A percentile compares a stretch with the other conserved stretches of the same genome.
Evolutionary conservation across 345 rosid genomes (phyloP).

Genomic region (Cardamine occulta): DNA sequence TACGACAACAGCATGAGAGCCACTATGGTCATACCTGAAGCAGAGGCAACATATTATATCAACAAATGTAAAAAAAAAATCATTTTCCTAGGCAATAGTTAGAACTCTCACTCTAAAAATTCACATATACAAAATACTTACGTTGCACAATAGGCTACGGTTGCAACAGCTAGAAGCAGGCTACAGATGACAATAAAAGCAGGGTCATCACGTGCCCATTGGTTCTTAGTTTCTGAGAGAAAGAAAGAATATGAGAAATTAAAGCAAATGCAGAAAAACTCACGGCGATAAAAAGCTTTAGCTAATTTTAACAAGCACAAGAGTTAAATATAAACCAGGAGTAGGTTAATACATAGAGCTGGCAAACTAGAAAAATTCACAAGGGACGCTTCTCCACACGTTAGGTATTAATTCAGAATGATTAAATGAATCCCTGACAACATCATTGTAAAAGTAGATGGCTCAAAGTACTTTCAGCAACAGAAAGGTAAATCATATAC

Average conservation of each 20-base stretch:
- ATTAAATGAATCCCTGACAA: constrained; percentile 3
- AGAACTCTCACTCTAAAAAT: background rate
- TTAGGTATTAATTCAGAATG: constrained; percentile 2
- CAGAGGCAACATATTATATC: background rate
- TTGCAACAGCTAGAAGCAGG: constrained; percentile 77
- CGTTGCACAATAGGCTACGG: constrained; percentile 96
- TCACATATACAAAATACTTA: constrained; percentile 52
- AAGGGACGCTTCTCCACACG: background rate
- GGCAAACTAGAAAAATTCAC: background rate
- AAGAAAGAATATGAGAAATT: constrained; percentile 24
- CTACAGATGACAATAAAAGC: constrained; percentile 97
- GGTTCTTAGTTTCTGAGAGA: constrained; percentile 95
- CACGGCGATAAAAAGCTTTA: background rate
- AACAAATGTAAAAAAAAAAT: background rate
- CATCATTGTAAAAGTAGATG: background rate
- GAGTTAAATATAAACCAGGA: background rate
- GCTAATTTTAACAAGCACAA: constrained; percentile 20
- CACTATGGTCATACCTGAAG: constrained; percentile 93
- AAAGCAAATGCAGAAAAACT: constrained; percentile 21
- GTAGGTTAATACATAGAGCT: background rate
- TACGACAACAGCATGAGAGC: constrained; percentile 77
- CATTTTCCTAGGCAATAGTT: background rate
- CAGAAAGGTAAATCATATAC: constrained; percentile 14
- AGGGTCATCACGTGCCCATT: constrained; percentile 99
- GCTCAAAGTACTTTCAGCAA: constrained; percentile 17